These are phyloP conservation scores for Metschnikowia kofuensis DNA, from an alignment of 805 yeast species.

Conservation along the genomic window DNA sequence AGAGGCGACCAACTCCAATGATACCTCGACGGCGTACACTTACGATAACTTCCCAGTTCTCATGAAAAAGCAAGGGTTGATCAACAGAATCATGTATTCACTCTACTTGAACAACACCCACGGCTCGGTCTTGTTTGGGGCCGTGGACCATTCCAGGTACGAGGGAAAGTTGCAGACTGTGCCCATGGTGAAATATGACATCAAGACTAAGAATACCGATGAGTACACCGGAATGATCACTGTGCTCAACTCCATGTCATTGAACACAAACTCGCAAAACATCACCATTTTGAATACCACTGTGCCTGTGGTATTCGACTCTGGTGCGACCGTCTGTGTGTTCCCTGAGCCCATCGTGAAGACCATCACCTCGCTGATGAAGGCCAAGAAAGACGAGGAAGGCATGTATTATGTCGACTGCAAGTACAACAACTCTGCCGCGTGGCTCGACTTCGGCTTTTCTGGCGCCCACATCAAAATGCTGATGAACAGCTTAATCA, in stretches of 20 bases:
- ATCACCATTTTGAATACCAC: too few species aligned
- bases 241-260: constrained; percentile 40
- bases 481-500: constrained; percentile 37
- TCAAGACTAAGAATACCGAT: not conserved
- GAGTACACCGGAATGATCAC: constrained; percentile 29
- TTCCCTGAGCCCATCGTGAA: too few species aligned
- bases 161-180: constrained; percentile 7
- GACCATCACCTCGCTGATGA: constrained; percentile 4
- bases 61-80: not conserved
- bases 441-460: constrained; percentile 40
- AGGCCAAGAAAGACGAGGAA: not conserved
- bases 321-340: too few species aligned
- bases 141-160: constrained; percentile 8
- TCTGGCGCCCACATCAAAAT: constrained; percentile 53
- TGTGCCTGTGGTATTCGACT: too few species aligned
- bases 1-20: not conserved
- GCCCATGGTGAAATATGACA: constrained; percentile 1
- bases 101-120: not conserved
- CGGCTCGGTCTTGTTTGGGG: constrained; percentile 9
- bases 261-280: constrained; percentile 15
- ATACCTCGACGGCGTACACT: not conserved
- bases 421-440: constrained; percentile 5
- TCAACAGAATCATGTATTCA: not conserved
- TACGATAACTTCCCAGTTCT: constrained; percentile 1
- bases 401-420: constrained; percentile 11